These are phyloP conservation scores for Wallacemonas sp. DNA, from an alignment of 208 protist genomes.

Conservation along the genomic window DNA sequence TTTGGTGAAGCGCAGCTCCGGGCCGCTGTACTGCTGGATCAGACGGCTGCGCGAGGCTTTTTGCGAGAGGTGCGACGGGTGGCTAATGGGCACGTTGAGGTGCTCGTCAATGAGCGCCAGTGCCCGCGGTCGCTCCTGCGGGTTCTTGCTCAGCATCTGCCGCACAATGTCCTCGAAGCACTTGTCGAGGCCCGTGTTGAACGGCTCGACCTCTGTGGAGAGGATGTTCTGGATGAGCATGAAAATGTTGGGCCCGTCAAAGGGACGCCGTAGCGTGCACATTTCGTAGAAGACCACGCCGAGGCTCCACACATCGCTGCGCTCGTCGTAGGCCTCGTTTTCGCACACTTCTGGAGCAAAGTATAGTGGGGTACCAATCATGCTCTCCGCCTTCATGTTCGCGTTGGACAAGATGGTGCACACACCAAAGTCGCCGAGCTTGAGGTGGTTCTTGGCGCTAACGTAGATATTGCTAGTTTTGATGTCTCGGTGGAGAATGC, in stretches of 20 bases:
- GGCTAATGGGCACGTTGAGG: conserved; percentile 69
- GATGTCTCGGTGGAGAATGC: conserved; percentile 92
- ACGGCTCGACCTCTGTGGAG: conserved; percentile 61
- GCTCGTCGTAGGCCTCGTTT: conserved; percentile 84
- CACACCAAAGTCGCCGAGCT: conserved; percentile 92
- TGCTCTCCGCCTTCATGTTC: conserved; percentile 64
- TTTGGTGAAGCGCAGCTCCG: conserved; percentile 53
- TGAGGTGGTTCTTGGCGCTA: conserved; percentile 88
- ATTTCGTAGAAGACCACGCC: conserved; percentile 97
- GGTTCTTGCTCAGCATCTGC: conserved; percentile 81
- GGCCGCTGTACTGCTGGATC: conserved; percentile 75
- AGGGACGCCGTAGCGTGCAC: conserved; percentile 84
- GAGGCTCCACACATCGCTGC: conserved; percentile 95
- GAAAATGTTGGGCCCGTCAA: conserved; percentile 72
- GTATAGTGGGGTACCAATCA: conserved; percentile 91
- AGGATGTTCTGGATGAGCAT: conserved; percentile 75
- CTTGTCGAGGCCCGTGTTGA: conserved; percentile 67
- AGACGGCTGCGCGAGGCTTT: conserved; percentile 69
- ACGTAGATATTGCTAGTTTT: conserved; percentile 95
- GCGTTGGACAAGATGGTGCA: conserved; percentile 75
- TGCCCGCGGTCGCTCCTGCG: conserved; percentile 65
- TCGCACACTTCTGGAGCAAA: conserved; percentile 93
- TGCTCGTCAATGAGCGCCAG: conserved; percentile 83
- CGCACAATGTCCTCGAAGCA: conserved; percentile 74
- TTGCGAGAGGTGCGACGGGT: conserved; percentile 83